Percentiles rank a stretch among this genome's conserved stretches.
phyloP scores from a whole-genome alignment of 192 early-diverging fungal genomes.

The Coemansia sp. region DNA sequence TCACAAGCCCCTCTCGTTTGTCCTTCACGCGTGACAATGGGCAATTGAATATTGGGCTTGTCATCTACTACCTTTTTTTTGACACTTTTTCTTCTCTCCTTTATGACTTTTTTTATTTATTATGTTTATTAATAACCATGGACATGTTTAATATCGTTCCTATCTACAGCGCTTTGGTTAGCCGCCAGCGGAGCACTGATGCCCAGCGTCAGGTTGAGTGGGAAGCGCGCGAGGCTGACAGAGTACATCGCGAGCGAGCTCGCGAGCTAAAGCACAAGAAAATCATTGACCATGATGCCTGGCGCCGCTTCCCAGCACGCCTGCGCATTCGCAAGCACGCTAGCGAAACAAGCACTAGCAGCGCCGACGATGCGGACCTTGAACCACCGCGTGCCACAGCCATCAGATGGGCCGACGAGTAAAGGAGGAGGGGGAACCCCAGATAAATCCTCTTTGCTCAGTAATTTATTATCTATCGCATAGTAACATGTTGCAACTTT shows the following conservation, averaged over 20 bases:
- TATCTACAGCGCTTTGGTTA: constrained; percentile 17
- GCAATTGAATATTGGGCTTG: not conserved
- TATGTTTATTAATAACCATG: constrained; percentile 7
- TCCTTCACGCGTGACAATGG: constrained; percentile 3
- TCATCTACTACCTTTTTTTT: not conserved
- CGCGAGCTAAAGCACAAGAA: constrained; percentile 30
- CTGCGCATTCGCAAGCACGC: constrained; percentile 11
- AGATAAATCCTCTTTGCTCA: not conserved
- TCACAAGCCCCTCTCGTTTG: not conserved
- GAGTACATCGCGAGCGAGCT: constrained; percentile 23
- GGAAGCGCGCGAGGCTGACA: constrained; percentile 27
- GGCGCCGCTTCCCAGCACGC: constrained; percentile 10
- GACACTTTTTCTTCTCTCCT: not conserved
- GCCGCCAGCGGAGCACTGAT: constrained; percentile 10
- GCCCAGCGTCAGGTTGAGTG: constrained; percentile 20
- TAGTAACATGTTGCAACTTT: not conserved
- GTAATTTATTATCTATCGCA: too few relatives aligned
- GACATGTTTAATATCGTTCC: constrained; percentile 19
- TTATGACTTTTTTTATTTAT: not conserved
- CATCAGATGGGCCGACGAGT: constrained; percentile 28
- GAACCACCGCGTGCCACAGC: constrained; percentile 14
- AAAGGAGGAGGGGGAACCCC: not conserved
- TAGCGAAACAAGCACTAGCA: constrained; percentile 10
- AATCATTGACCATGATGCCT: constrained; percentile 15
- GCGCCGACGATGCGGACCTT: constrained; percentile 1